Evolutionary conservation across 2,329 filamentous ascomycete species (phyloP).

Genomic region (Lachnellula hyalina): DNA sequence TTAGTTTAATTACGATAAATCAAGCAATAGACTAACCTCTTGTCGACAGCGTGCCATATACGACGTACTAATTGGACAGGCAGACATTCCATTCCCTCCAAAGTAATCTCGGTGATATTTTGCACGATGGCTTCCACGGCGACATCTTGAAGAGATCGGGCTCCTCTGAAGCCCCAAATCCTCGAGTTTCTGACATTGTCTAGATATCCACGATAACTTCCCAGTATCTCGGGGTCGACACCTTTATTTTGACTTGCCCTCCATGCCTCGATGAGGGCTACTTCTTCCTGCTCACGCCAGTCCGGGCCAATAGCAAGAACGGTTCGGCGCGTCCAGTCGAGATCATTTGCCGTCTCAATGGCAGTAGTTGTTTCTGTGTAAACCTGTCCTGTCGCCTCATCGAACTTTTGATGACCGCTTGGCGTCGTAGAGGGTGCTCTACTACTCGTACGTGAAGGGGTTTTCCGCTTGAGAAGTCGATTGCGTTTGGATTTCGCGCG

Average conservation of each 20-base stretch:
- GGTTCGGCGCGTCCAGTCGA: slow-evolving; percentile 18
- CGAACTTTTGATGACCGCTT: slow-evolving; percentile 16
- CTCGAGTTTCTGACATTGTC: slow-evolving; percentile 7
- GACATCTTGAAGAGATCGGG: slow-evolving; percentile 20
- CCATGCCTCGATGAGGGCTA: neutral
- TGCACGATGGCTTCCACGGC: slow-evolving; percentile 20
- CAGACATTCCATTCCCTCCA: slow-evolving; percentile 18
- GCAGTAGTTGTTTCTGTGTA: slow-evolving; percentile 22
- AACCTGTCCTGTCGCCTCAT: slow-evolving; percentile 26
- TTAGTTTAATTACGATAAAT: neutral
- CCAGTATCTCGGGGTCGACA: neutral
- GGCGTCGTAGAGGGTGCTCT: neutral
- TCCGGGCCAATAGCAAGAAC: slow-evolving; percentile 7
- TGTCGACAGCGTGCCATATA: slow-evolving; percentile 21
- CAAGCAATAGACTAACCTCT: slow-evolving; percentile 17
- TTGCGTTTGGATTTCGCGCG: slow-evolving; percentile 1
- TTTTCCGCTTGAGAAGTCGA: neutral
- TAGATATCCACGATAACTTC: slow-evolving; percentile 4
- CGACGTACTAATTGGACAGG: slow-evolving; percentile 14
- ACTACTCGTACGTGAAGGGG: neutral
- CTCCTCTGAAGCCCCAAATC: slow-evolving; percentile 10
- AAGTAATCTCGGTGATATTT: slow-evolving; percentile 19
- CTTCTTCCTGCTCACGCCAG: slow-evolving; percentile 6
- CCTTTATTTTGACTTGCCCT: neutral
- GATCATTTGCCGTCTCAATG: slow-evolving; percentile 13